Conservation (phyloP, 2,329 filamentous ascomycete species). For the Trichoderma afroharzianum region DNA sequence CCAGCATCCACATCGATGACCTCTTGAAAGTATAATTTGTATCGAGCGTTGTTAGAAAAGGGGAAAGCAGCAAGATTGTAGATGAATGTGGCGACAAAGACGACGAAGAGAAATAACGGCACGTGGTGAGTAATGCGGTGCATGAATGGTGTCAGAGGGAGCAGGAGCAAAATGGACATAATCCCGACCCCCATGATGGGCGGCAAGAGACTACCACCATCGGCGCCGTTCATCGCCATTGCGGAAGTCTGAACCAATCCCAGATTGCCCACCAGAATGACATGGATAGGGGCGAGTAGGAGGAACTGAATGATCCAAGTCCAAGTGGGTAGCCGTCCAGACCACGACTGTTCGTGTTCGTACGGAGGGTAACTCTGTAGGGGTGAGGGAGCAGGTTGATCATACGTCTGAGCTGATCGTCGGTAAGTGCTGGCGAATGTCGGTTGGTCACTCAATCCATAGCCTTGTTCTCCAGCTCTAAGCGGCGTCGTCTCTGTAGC, state of each 20-base stretch:
- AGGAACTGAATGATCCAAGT: constrained; percentile 87
- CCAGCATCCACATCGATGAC: constrained; percentile 71
- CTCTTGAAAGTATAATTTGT: constrained; percentile 88
- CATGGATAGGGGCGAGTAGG: constrained; percentile 69
- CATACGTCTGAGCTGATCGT: constrained; percentile 40
- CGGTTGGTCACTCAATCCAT: constrained; percentile 40
- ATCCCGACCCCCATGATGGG: constrained; percentile 68
- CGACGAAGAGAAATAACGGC: constrained; percentile 68
- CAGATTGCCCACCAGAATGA: constrained; percentile 74
- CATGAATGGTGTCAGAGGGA: constrained; percentile 78
- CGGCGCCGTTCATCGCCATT: constrained; percentile 75
- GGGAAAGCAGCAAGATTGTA: constrained; percentile 89
- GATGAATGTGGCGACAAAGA: constrained; percentile 71
- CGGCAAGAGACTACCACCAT: constrained; percentile 69
- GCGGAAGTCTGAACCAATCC: constrained; percentile 69
- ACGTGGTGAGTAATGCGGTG: constrained; percentile 83
- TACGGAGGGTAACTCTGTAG: constrained; percentile 43
- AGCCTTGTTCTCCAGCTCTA: constrained; percentile 33
- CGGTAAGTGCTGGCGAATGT: constrained; percentile 56
- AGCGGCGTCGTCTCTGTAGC: constrained; percentile 55
- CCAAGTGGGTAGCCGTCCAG: constrained; percentile 71
- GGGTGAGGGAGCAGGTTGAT: constrained; percentile 23
- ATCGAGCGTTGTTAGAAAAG: constrained; percentile 72
- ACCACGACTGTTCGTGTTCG: constrained; percentile 81
- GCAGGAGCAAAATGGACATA: constrained; percentile 67